These are phyloP conservation scores for Monosporascus sp. DNA, from an alignment of 2,329 filamentous ascomycete genomes.

Conservation along the genomic window DNA sequence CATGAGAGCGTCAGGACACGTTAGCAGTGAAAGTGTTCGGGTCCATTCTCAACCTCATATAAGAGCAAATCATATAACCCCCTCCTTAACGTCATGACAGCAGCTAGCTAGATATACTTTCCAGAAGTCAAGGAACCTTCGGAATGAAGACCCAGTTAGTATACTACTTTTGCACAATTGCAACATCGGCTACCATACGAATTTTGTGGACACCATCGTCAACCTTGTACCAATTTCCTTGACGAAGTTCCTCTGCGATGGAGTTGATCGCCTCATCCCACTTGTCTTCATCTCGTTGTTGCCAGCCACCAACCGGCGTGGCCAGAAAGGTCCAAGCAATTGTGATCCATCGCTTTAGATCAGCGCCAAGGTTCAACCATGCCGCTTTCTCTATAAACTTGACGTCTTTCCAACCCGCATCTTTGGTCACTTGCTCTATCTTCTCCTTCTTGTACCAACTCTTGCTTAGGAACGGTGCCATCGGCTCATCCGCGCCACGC, in stretches of 20 bases:
- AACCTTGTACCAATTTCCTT: slow-evolving; percentile 1
- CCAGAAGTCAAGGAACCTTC: not conserved
- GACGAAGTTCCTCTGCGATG: not conserved
- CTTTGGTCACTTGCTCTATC: slow-evolving; percentile 1
- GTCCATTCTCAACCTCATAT: not conserved
- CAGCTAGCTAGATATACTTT: not conserved
- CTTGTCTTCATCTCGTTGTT: slow-evolving; percentile 5
- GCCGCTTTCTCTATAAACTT: slow-evolving; percentile 3
- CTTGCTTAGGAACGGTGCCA: slow-evolving; percentile 5
- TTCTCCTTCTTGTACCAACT: slow-evolving; percentile 4
- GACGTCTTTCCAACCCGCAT: slow-evolving; percentile 3
- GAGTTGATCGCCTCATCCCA: slow-evolving; percentile 5
- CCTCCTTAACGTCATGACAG: not conserved
- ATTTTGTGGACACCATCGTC: slow-evolving; percentile 2
- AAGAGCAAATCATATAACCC: not conserved
- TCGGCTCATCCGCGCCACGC: slow-evolving; percentile 6
- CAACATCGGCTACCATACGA: slow-evolving; percentile 1
- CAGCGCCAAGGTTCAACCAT: slow-evolving; percentile 2
- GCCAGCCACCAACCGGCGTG: slow-evolving; percentile 4
- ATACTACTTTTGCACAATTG: slow-evolving; percentile 5
- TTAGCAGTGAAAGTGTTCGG: not conserved
- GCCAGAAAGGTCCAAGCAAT: slow-evolving; percentile 9
- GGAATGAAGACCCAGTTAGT: not conserved
- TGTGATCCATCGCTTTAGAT: slow-evolving; percentile 7
- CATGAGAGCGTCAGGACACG: not conserved